A percentile compares a stretch with the other conserved stretches of the same genome.
phyloP scores from a whole-genome alignment of 352 stramenopile species.

The Pythium scleroteichum region DNA sequence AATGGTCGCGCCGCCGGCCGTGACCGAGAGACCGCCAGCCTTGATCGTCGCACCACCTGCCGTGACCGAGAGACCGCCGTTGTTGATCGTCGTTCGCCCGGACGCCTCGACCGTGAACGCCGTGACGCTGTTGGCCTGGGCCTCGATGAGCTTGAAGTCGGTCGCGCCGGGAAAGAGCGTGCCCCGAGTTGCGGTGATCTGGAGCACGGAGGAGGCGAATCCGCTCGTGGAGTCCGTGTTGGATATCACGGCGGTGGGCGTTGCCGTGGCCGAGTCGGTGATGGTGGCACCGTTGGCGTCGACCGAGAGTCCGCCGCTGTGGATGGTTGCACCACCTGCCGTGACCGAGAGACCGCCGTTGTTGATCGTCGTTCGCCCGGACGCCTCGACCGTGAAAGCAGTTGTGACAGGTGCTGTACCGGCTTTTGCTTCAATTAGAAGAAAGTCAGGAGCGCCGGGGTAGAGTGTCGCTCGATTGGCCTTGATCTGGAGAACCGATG shows the following conservation, averaged over 20 bases:
- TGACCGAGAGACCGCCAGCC: no score
- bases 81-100: constrained; percentile 34
- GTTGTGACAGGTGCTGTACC: background rate
- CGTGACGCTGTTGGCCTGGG: background rate
- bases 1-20: no score
- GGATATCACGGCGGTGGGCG: background rate
- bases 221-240: background rate
- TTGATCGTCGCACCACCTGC: constrained; percentile 29
- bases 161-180: background rate
- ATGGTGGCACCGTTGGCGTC: constrained; percentile 40
- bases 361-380: constrained; percentile 39
- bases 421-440: constrained; percentile 25
- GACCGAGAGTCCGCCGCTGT: constrained; percentile 37
- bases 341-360: constrained; percentile 37
- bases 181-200: background rate
- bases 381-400: constrained; percentile 37
- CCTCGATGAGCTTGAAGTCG: constrained; percentile 31
- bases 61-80: constrained; percentile 34
- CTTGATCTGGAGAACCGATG: constrained; percentile 1
- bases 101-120: constrained; percentile 33
- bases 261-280: constrained; percentile 1
- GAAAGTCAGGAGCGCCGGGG: constrained; percentile 5
- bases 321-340: constrained; percentile 39
- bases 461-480: background rate
- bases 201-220: background rate